Percentiles rank a stretch among this genome's conserved stretches.
Conservation (phyloP, 257 asterid genomes). For the Plantago elongata region DNA sequence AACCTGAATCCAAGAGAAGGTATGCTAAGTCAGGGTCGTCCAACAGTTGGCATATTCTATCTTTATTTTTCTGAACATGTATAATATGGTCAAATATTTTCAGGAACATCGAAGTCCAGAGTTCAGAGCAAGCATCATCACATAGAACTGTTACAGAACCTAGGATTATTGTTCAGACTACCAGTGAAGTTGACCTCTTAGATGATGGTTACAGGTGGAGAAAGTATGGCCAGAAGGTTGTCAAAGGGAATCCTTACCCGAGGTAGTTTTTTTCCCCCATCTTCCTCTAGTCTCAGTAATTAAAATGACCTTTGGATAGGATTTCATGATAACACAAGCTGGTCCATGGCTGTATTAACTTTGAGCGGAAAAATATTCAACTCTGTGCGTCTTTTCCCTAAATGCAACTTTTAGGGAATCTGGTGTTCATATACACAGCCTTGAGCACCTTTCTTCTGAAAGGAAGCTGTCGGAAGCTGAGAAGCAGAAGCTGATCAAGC, state of each 20-base stretch:
- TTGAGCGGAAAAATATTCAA: too few species aligned
- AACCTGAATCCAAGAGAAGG: conserved; percentile 81
- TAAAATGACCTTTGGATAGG: background rate
- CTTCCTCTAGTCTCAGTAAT: background rate
- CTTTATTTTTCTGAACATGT: background rate
- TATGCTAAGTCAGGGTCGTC: conserved; percentile 15
- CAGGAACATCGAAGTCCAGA: conserved; percentile 58
- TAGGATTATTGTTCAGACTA: conserved; percentile 82
- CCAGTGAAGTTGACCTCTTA: conserved; percentile 86
- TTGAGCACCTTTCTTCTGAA: too few species aligned
- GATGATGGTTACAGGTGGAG: conserved; percentile 96
- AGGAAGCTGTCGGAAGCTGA: too few species aligned
- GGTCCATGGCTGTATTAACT: background rate
- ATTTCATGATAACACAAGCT: conserved; percentile 1
- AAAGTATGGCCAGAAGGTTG: conserved; percentile 94
- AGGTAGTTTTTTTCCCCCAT: conserved; percentile 35
- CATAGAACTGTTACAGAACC: conserved; percentile 92
- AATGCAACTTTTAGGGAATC: too few species aligned
- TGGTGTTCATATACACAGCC: too few species aligned
- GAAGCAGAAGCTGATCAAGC: too few species aligned
- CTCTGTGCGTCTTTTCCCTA: too few species aligned
- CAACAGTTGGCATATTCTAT: background rate
- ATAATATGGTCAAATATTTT: background rate
- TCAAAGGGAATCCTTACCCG: conserved; percentile 93
- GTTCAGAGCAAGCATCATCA: conserved; percentile 52